Base-by-base conservation (phyloP, 2,329 filamentous ascomycete species). In the Furcasterigmium furcatum region DNA sequence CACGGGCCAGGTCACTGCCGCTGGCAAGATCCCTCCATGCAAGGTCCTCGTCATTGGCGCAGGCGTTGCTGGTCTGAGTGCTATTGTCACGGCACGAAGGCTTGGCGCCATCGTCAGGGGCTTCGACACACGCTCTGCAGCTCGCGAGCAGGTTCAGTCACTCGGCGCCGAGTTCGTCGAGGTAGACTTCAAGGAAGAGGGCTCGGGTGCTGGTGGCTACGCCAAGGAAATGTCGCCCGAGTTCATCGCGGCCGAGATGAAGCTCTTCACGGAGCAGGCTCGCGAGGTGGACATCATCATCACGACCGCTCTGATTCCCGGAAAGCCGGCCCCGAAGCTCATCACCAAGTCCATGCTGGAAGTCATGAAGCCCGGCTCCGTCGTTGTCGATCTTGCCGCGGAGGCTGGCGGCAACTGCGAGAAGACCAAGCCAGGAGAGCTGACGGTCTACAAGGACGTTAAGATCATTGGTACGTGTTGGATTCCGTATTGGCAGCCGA, bases 211-310 rank as follows among this genome's bases (percentile, higher is more conserved):
- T 9, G 90, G 91, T 22, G 91, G 91, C 14, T 96, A 96, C 58
- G 89, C 88, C 44, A 95, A 95, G 60, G 88, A 91, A 60, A 95
- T 95, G 90, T 94, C 88, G 45, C 91, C 92, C 58, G 90, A 92
- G 54, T 96, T 95, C 58, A 90, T 94, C 62, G 88, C 90, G 49
- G 90, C 90, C 6, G 89, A 96, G 64, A 95, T 95, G 89, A 91
- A 88, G 63, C 76, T 96, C 0, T 96, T 96, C 67, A 83, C 88
- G 61, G 87, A 94, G 55, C 91, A 95, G 63, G 88, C 87, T 50
- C 79, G 81, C 48, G 91, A 96, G 32, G 89, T 95, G 43, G 90
- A 96, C 64, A 95, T 96, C 52, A 87, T 96, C 50, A 87, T 96
- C 60, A 95, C 90, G 2, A 96, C 91, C 2, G 91, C 91, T n/a